Base-by-base conservation (phyloP, 2,329 filamentous ascomycete species). In the Epichloe amarillans region DNA sequence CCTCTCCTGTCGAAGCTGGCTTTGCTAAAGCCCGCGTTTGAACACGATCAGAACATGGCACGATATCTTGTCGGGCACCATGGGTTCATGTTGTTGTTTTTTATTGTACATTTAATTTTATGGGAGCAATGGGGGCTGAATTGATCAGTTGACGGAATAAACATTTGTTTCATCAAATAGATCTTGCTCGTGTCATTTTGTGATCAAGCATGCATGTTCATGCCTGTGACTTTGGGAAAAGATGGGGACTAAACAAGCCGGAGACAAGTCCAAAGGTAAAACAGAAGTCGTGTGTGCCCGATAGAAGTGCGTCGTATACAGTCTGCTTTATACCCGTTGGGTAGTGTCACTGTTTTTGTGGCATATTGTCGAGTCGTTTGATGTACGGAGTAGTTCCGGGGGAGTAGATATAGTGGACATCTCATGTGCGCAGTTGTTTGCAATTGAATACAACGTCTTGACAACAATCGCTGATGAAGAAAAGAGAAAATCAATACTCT, bases 61-160 rank as follows among this genome's bases (percentile, higher is more conserved):
- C 15, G 36, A 37, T 43, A 26, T 50, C 17, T 50, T 46, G 49
- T 50, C 17, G 42, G 41, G 49, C 42, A 33, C 19, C 21, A 42
- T 41, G 33, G 19, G 50, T 43, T 50, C 38, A 23, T 38, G 38
- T 44, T 52, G 46, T 55, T n/a, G n/a, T 53, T 55, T 54, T 50
- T 56, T 55, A 54, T 48, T 60, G 58, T 60, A 60, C 55, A 59
- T 60, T 54, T 60, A 59, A 56, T 30, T 58, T 55, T 51, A 36
- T 26, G 37, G 37, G 57, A 52, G 51, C 51, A 50, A 52, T 47
- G 48, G 50, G 52, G 50, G 45, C 49, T 50, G 47, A 51, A 44
- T 49, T 46, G n/a, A 50, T 50, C 41, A 50, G 48, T 46, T 54
- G 45, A 45, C 42, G 43, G 51, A 53, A 55, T 54, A 48, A 46